Conservation (phyloP, 2,329 filamentous ascomycete species). For the Fusarium metavorans region DNA sequence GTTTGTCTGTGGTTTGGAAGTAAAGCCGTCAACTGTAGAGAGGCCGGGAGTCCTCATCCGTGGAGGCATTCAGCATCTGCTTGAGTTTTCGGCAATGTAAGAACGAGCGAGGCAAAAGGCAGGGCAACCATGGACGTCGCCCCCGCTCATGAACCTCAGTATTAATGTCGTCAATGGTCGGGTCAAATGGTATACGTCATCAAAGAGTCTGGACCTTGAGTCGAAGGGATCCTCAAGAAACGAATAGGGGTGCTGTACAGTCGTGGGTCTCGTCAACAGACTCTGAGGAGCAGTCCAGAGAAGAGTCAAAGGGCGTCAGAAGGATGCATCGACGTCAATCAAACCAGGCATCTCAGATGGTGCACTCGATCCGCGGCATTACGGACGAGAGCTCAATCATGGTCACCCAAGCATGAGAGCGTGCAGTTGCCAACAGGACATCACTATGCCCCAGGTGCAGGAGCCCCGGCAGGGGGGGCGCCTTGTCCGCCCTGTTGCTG, state of each 20-base stretch:
- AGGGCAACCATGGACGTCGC: slow-evolving; percentile 39
- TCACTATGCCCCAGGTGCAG: slow-evolving; percentile 54
- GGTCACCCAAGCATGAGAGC: slow-evolving; percentile 50
- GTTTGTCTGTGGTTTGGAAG: slow-evolving; percentile 8
- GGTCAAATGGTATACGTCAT: slow-evolving; percentile 47
- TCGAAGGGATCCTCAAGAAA: slow-evolving; percentile 44
- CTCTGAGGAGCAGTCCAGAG: slow-evolving; percentile 41
- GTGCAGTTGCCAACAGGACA: slow-evolving; percentile 37
- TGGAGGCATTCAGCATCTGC: slow-evolving; percentile 32
- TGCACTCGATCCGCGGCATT: slow-evolving; percentile 37
- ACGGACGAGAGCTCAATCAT: slow-evolving; percentile 47
- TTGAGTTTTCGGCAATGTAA: slow-evolving; percentile 37
- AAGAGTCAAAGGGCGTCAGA: slow-evolving; percentile 36
- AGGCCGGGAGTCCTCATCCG: slow-evolving; percentile 18
- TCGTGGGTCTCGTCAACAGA: slow-evolving; percentile 47
- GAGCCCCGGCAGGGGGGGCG: slow-evolving; percentile 50
- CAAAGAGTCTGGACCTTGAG: slow-evolving; percentile 40
- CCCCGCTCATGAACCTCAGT: slow-evolving; percentile 33
- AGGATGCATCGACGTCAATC: slow-evolving; percentile 48
- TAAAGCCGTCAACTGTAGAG: slow-evolving; percentile 15
- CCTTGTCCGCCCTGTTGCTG: slow-evolving; percentile 56
- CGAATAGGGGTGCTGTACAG: slow-evolving; percentile 47
- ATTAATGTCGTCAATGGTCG: slow-evolving; percentile 44
- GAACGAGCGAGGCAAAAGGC: slow-evolving; percentile 26
- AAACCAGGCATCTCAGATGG: slow-evolving; percentile 49